phyloP scores from a whole-genome alignment of 2,329 filamentous ascomycete species.

The Geosmithia flava region DNA sequence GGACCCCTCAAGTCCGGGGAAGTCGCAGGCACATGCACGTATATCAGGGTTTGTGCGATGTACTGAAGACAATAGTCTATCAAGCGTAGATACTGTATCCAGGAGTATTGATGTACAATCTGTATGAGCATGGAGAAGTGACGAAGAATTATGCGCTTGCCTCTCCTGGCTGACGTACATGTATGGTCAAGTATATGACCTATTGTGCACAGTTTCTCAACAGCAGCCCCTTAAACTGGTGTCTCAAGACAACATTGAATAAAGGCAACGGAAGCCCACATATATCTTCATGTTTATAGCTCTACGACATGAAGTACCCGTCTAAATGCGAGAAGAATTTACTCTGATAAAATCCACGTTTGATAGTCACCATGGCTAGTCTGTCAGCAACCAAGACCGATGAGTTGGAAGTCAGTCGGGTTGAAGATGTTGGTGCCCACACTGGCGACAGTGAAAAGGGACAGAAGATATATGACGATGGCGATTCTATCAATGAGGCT shows the following conservation, averaged over 20 bases:
- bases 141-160: no score
- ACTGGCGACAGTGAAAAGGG: slow-evolving; percentile 8
- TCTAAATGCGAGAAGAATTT: not conserved
- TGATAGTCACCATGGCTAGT: not conserved
- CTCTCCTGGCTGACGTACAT: no score
- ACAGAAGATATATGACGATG: slow-evolving; percentile 2
- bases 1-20: not conserved
- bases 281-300: no score
- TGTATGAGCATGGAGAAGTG: no score
- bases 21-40: not conserved
- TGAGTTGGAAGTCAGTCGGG: slow-evolving; percentile 8
- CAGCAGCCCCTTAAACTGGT: no score
- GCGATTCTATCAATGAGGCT: slow-evolving; percentile 17
- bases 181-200: no score
- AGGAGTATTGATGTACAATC: no score
- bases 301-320: no score
- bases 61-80: not conserved
- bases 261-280: no score
- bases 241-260: no score
- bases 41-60: not conserved
- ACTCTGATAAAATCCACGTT: not conserved
- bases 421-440: slow-evolving; percentile 6
- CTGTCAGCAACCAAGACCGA: slow-evolving; percentile 1
- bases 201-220: no score
- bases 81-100: not conserved